A percentile compares a stretch with the other conserved stretches of the same genome.
These are phyloP conservation scores for Cryptosporidium bovis DNA, from an alignment of 169 alveolate genomes.

Conservation along the genomic window DNA sequence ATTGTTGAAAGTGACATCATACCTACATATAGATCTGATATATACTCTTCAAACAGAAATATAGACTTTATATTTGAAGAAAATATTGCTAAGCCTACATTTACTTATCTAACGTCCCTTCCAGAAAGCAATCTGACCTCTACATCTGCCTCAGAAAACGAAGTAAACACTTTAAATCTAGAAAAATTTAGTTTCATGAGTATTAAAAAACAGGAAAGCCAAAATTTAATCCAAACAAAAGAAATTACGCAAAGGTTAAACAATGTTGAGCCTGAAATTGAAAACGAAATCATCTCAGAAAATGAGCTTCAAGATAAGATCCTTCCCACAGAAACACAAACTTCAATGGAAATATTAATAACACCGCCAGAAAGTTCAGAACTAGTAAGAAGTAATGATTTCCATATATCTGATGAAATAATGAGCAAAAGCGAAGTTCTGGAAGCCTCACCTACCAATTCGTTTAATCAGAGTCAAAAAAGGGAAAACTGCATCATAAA, in stretches of 20 bases:
- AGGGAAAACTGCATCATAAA: too few species aligned
- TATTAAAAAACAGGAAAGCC: neutral
- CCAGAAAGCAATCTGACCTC: conserved; percentile 29
- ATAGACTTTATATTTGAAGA: neutral
- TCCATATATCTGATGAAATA: conserved; percentile 17
- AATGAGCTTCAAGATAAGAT: too few species aligned
- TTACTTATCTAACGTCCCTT: conserved; percentile 1
- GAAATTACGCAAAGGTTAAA: too few species aligned
- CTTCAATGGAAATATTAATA: conserved; percentile 49
- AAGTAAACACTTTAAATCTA: neutral
- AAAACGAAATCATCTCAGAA: neutral
- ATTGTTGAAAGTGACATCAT: too few species aligned
- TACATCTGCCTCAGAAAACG: conserved; percentile 18
- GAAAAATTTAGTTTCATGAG: neutral
- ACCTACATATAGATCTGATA: neutral
- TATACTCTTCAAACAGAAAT: conserved; percentile 8
- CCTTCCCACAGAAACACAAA: conserved; percentile 12
- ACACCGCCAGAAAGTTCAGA: conserved; percentile 62
- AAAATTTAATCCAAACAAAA: neutral
- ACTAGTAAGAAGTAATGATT: neutral
- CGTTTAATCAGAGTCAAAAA: too few species aligned
- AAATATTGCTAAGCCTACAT: neutral
- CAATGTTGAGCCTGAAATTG: neutral
- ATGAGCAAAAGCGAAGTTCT: too few species aligned
- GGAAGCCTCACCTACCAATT: too few species aligned